These are phyloP conservation scores for Colletotrichum lindemuthianum DNA, from an alignment of 2,329 filamentous ascomycete genomes.

Conservation along the genomic window DNA sequence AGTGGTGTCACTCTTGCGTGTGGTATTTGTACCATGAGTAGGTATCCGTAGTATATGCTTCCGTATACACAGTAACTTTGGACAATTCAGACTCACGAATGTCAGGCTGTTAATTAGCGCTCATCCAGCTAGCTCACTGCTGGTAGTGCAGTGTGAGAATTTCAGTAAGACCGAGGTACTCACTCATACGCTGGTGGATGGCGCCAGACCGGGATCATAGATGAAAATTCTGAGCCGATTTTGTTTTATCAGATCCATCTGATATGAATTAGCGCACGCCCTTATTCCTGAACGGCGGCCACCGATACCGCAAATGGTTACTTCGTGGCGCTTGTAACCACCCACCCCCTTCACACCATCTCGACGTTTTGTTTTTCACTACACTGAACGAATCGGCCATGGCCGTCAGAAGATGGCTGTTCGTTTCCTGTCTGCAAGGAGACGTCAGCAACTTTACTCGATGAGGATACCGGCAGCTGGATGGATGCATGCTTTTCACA, in stretches of 20 bases:
- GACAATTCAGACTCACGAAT: too few relatives aligned
- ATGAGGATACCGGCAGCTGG: neutral
- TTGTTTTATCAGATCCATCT: conserved; percentile 36
- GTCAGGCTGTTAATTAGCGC: too few relatives aligned
- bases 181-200: neutral
- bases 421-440: neutral
- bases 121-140: too few relatives aligned
- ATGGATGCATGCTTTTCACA: neutral
- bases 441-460: conserved; percentile 6
- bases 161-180: neutral
- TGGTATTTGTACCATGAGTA: too few relatives aligned
- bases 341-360: neutral
- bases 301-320: conserved; percentile 28
- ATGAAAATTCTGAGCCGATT: conserved; percentile 1
- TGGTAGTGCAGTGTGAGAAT: too few relatives aligned
- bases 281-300: conserved; percentile 10
- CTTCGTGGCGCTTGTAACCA: conserved; percentile 25
- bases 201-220: neutral
- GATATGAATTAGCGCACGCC: conserved; percentile 31
- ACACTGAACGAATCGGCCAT: conserved; percentile 12
- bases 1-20: conserved; percentile 1
- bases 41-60: too few relatives aligned
- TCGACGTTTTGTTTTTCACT: neutral
- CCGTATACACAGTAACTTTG: too few relatives aligned
- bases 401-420: neutral